Evolutionary conservation across 2,329 filamentous ascomycete species (phyloP).

Genomic region (Claviceps humidiphila): DNA sequence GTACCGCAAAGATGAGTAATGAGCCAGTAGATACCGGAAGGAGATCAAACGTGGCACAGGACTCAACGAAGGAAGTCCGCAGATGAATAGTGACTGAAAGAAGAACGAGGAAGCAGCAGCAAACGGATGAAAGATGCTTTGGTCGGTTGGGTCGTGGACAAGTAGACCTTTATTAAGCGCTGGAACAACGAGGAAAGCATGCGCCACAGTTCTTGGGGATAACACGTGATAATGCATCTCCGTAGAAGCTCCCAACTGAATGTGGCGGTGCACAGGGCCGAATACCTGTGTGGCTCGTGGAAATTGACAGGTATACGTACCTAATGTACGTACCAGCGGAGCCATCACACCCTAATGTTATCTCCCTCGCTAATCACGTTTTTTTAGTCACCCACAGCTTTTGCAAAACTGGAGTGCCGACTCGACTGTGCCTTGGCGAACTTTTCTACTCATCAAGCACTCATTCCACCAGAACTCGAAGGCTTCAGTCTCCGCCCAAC

Average conservation of each 20-base stretch:
- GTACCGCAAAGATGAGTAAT: not conserved
- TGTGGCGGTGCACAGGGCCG: constrained; percentile 4
- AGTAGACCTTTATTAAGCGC: not conserved
- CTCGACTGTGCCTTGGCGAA: constrained; percentile 12
- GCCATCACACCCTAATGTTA: constrained; percentile 12
- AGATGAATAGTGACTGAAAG: not conserved
- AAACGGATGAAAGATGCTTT: not conserved
- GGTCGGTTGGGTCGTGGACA: not conserved
- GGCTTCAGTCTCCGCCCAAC: constrained; percentile 97
- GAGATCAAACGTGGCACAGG: not conserved
- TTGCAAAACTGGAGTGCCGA: constrained; percentile 16
- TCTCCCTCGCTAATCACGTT: constrained; percentile 14
- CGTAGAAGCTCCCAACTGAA: too few relatives aligned
- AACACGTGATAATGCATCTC: not conserved
- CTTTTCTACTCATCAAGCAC: constrained; percentile 17
- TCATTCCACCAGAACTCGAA: constrained; percentile 60
- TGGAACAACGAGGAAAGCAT: not conserved
- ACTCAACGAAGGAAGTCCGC: not conserved
- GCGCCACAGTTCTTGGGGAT: not conserved
- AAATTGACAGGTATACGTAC: not conserved
- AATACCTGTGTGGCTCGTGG: not conserved
- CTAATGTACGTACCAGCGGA: not conserved
- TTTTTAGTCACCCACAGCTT: constrained; percentile 21
- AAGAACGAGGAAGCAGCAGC: not conserved
- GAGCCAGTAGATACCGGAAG: not conserved